Percentiles rank a stretch among this genome's conserved stretches.
These are phyloP conservation scores for Colletotrichum melonis DNA, from an alignment of 2,329 filamentous ascomycete genomes.

Conservation along the genomic window DNA sequence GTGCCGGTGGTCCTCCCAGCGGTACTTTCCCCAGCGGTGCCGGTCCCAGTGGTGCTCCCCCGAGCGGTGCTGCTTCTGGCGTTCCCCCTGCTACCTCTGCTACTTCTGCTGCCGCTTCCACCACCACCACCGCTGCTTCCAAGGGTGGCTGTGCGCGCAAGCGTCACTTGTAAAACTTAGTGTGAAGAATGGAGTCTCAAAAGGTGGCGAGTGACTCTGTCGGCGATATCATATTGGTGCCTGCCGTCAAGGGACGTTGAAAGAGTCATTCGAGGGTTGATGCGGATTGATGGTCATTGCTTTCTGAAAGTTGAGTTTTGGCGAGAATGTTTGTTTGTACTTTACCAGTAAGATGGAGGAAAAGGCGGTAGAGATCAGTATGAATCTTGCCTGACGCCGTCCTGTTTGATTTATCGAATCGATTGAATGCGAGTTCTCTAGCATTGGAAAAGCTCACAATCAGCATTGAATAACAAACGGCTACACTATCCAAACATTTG, in stretches of 20 bases:
- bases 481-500: not conserved
- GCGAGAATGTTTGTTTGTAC: not conserved
- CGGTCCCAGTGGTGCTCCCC: conserved; percentile 1
- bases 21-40: conserved; percentile 4
- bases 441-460: not conserved
- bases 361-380: not conserved
- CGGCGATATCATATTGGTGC: not conserved
- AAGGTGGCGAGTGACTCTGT: not conserved
- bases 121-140: not conserved
- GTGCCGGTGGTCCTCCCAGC: not conserved
- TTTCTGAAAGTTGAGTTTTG: not conserved
- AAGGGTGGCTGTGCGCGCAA: conserved; percentile 50
- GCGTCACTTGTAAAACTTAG: not conserved
- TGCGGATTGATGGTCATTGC: not conserved
- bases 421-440: not conserved
- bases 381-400: not conserved
- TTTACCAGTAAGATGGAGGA: not conserved
- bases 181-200: too few relatives aligned
- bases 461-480: not conserved
- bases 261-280: not conserved
- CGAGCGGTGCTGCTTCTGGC: not conserved
- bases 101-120: not conserved
- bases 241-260: not conserved
- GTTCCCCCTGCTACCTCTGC: not conserved
- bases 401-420: not conserved